Base-by-base conservation (phyloP, 1,139 yeast genomes). In the Pichia sp. region DNA sequence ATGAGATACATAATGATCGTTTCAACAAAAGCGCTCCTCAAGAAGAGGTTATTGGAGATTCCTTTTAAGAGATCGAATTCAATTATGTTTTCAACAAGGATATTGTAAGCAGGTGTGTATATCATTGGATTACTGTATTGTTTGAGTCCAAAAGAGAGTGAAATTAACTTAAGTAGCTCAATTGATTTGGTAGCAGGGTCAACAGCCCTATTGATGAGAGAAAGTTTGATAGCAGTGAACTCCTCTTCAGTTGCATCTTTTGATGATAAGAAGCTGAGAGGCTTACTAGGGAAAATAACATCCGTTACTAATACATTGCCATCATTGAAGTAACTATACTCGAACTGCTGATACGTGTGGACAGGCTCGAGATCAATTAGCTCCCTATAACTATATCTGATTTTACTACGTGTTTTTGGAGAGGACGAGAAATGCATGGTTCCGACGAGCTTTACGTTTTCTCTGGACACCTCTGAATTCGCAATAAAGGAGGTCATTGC, bases 1-100 rank as follows among this genome's bases (percentile, higher is more conserved):
- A 66, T 63, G 40, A 66, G 62, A 41, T 64, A 67, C 24, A 49
- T 52, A 23, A 65, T 47, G 10, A 65, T 35, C 46, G 62, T 51
- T 35, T 66, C 72, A 17, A 63, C 40, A 12, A 52, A 30, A 1
- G 50, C 47, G 29, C 48, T 43, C 9, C 45, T 37, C 27, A 35
- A 2, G 6, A 49, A n/a, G 16, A 45, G 34, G 7, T 35, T 35
- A 1, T 40, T 27, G 16, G 59, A 34, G 2, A 60, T 27, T 8
- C 53, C 48, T 30, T 54, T 46, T 1, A 64, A 21, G 2, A 50
- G 40, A 1, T 63, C 63, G 3, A 58, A 49, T 32, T 64, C 67
- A 17, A 66, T 49, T 19, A 66, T 30, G 19, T 53, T 53, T 32
- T 63, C 65, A 27, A 68, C 41, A 15, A 66, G 45, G n/a, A 58